Conservation (phyloP, 164 flowering plant species). For the Liriodendron chinense region DNA sequence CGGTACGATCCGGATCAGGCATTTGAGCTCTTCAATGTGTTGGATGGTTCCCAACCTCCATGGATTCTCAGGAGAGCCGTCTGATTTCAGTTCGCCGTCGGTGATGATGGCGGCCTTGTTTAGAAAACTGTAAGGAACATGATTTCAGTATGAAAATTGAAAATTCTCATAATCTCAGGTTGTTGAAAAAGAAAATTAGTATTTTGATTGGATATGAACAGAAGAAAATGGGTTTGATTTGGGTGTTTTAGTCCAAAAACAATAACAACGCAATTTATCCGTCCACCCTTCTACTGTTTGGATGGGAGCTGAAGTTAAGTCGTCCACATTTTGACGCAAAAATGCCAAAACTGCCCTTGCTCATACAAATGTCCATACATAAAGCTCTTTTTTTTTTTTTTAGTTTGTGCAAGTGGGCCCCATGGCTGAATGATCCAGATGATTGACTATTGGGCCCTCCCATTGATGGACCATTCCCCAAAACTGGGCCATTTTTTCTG, state of each 20-base stretch:
- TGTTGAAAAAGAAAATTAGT: not conserved
- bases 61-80: constrained; percentile 37
- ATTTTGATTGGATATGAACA: not conserved
- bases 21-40: constrained; percentile 54
- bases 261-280: not conserved
- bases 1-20: constrained; percentile 43
- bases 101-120: constrained; percentile 12
- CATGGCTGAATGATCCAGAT: too few species aligned
- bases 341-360: too few species aligned
- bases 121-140: constrained; percentile 1
- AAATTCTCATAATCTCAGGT: not conserved
- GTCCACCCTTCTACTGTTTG: not conserved
- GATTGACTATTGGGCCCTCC: too few species aligned
- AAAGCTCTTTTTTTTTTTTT: too few species aligned
- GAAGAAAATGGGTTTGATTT: not conserved
- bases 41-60: constrained; percentile 55
- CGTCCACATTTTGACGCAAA: too few species aligned
- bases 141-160: not conserved
- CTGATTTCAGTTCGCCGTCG: constrained; percentile 16
- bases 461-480: too few species aligned
- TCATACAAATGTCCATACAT: too few species aligned
- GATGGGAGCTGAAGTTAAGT: not conserved
- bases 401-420: too few species aligned
- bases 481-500: too few species aligned
- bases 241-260: too few species aligned